Base-by-base conservation (phyloP, 805 yeast genomes). In the Wickerhamomyces subpelliculosus region DNA sequence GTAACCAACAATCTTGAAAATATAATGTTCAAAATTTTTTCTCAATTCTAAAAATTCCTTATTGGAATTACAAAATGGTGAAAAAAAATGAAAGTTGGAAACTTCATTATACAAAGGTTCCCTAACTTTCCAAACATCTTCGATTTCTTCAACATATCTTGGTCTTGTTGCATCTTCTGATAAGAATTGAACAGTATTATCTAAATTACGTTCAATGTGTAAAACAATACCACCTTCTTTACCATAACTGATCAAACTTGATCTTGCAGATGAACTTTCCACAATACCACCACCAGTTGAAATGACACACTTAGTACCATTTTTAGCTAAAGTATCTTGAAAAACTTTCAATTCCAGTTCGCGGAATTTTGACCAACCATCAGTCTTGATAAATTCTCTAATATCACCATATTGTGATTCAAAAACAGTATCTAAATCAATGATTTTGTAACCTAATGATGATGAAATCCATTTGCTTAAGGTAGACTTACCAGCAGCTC, bases 271-370 rank as follows among this genome's bases (percentile, higher is more conserved):
- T 8, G 69, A 69, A 28, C 72, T 72, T 61, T 90, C 97, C 21
- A 93, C 95, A 43, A 93, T 70, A 9, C 99, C 99, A 32, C 99
- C 99, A 25, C 99, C 99, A 35, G 96, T 85, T 0, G 97, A 85
- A 38, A 90, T 72, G 18, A 90, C 84, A 51, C 78, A 68, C 23
- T 66, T 58, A 14, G 58, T 55, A 4, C 71, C 66, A 39, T 64
- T 56, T 11, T 55, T 49, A 5, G 48, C 41, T 16, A 84, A 45
- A 23, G 70, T 65, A 34, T 75, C 73, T 35, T 69, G 60, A 44
- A 84, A 73, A 31, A 84, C 62, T 30, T 61, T 64, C 6, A 72
- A 49, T 58, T 93, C 99, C 37, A 67, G 61, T 21, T 57, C 64
- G 43, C 99, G 77, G 71, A 93, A 93, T 19, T 64, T 73, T n/a